Base-by-base conservation (phyloP, 352 stramenopile species). In the Phytophthora tubulina region DNA sequence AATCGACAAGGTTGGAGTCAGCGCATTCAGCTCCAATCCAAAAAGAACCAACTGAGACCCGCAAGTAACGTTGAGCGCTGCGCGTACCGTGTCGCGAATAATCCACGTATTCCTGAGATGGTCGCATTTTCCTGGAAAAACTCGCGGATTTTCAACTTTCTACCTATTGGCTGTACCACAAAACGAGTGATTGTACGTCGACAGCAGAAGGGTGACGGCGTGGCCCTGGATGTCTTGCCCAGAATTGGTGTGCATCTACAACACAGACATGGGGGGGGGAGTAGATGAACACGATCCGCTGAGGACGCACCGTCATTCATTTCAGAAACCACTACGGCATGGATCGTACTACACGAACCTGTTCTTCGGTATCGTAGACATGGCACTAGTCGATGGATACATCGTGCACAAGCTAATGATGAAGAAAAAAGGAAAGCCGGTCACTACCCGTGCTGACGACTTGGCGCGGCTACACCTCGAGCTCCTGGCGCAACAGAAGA, bases 291-390 rank as follows among this genome's bases (percentile, higher is more conserved):
- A 70, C 27, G 63, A 73, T 14, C 70, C 72, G 15, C 35, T 70
- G 7, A 56, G 66, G 0, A 21, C 67, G 3, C 60, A 75, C 1
- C n/a, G 48, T 1, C 70, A 75, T 46, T 65, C 62, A 3, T 58
- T 75, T 6, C 72, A 75, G 38, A 70, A 69, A 27, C 39, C 32
- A 35, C 17, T 50, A 38, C 3, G 50, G 2, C 53, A 72, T 3
- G 13, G 35, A 8, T 69, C 67, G 46, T 79, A 79, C 61, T 67
- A 70, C 72, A 79, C 72, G 13, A 70, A 56, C n/a, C 1, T 72
- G 1, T 72, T 79, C 21, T 48, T 72, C 3, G 72, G 51, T 0
- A 56, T 79, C 39, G 50, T 75, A 9, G 65, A 75, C 30, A 79
- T 72, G 72, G 35, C 66, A 32, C 17, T 79, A 2, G 56, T 79